Evolutionary conservation across 202 grass and related monocot genomes (phyloP).

Genomic region (Miscanthus sacchariflorus): DNA sequence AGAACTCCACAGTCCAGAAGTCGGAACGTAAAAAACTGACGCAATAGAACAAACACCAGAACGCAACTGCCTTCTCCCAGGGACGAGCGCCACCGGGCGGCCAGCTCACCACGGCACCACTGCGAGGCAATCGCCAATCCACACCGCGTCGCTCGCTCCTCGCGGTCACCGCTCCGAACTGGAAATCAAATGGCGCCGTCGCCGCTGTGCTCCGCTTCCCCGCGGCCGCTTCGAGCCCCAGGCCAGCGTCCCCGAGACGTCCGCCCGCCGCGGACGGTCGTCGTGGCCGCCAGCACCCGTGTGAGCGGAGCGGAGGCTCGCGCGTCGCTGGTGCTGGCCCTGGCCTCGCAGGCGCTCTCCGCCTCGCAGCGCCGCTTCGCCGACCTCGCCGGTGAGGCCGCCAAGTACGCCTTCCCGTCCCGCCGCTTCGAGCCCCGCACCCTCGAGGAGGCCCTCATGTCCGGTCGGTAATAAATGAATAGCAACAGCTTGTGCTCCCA

Average conservation of each 20-base stretch:
- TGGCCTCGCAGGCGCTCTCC: constrained; percentile 67
- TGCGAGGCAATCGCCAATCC: background rate
- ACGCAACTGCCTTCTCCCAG: background rate
- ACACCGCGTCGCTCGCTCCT: background rate
- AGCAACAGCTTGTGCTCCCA: background rate
- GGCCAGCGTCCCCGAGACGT: constrained; percentile 23
- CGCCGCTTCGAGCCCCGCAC: constrained; percentile 67
- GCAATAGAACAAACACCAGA: background rate
- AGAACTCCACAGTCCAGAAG: background rate
- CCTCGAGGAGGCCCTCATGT: constrained; percentile 93
- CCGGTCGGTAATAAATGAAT: constrained; percentile 47
- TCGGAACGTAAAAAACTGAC: constrained; percentile 11
- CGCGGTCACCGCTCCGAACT: background rate
- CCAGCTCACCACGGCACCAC: background rate
- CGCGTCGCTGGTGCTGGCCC: constrained; percentile 74
- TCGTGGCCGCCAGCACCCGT: constrained; percentile 15
- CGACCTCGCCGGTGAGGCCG: constrained; percentile 68
- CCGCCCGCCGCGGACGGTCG: constrained; percentile 42
- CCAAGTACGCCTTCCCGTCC: constrained; percentile 76
- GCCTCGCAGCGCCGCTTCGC: constrained; percentile 66
- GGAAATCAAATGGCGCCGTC: constrained; percentile 50
- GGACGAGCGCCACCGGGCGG: background rate
- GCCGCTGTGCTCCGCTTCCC: constrained; percentile 37
- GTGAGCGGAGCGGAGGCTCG: constrained; percentile 64
- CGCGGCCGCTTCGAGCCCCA: constrained; percentile 26